Conservation (phyloP, 352 stramenopile genomes). For the Phytopythium litorale region DNA sequence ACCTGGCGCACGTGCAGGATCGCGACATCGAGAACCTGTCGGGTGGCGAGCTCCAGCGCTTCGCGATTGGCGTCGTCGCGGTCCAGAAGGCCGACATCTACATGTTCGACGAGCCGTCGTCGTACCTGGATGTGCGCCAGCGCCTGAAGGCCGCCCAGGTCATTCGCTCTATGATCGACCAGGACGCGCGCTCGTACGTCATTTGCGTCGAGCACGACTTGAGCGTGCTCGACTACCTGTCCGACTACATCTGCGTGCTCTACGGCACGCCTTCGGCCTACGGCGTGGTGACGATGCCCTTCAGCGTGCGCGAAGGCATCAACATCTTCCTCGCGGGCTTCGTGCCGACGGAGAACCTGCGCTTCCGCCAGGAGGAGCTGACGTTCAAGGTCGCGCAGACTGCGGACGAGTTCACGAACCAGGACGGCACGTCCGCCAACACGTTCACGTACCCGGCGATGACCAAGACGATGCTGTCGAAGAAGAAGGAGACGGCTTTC, state of each 20-base stretch:
- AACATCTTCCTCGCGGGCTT: conserved; percentile 99
- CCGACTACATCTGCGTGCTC: conserved; percentile 99
- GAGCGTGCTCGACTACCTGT: conserved; percentile 99
- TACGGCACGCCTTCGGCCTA: conserved; percentile 98
- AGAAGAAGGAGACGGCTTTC: conserved; percentile 93
- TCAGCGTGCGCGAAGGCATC: conserved; percentile 99
- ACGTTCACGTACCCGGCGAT: conserved; percentile 97
- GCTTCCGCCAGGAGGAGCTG: conserved; percentile 98
- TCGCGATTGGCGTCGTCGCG: conserved; percentile 96
- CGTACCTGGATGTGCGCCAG: conserved; percentile 99
- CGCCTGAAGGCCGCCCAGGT: conserved; percentile 97
- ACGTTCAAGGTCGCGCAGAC: conserved; percentile 98
- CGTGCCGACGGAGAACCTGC: conserved; percentile 99
- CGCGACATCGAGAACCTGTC: conserved; percentile 95
- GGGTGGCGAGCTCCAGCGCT: conserved; percentile 99
- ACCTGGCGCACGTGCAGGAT: conserved; percentile 97
- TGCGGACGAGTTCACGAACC: conserved; percentile 81
- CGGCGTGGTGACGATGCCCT: conserved; percentile 99
- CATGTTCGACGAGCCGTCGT: conserved; percentile 99
- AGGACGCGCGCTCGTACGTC: conserved; percentile 90
- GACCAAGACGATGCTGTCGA: conserved; percentile 98
- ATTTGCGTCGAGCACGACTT: conserved; percentile 99
- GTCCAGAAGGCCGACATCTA: conserved; percentile 98
- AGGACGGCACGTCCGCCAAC: conserved; percentile 87
- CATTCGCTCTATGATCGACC: conserved; percentile 96